Evolutionary conservation across 2,329 filamentous ascomycete genomes (phyloP).

Genomic region (Fusarium zealandicum): DNA sequence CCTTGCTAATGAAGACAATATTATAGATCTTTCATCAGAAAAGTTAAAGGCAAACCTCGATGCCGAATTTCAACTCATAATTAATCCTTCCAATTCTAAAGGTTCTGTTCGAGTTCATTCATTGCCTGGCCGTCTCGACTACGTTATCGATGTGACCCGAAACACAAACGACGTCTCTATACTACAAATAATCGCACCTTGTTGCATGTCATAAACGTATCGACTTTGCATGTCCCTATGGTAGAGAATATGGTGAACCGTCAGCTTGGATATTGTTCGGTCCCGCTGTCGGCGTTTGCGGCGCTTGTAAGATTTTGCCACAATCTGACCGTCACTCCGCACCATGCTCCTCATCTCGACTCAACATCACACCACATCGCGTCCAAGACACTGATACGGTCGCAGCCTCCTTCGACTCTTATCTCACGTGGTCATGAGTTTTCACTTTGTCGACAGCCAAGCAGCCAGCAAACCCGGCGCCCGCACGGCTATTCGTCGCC

Average conservation of each 20-base stretch:
- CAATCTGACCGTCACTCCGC: constrained; percentile 11
- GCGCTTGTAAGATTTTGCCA: constrained; percentile 16
- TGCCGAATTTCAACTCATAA: not conserved
- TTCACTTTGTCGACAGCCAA: constrained; percentile 31
- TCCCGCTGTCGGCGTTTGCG: constrained; percentile 22
- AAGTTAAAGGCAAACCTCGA: too few relatives aligned
- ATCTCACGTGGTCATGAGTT: constrained; percentile 18
- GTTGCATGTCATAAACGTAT: not conserved
- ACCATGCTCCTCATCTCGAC: not conserved
- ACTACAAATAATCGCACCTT: not conserved
- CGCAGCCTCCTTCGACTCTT: not conserved
- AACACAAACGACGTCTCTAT: not conserved
- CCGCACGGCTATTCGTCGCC: constrained; percentile 29
- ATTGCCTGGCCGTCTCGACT: not conserved
- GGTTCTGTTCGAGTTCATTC: not conserved
- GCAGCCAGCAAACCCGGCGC: constrained; percentile 4
- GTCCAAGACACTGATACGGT: not conserved
- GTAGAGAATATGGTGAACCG: not conserved
- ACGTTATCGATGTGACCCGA: not conserved
- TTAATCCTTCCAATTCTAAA: not conserved
- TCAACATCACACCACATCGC: not conserved
- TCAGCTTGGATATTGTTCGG: not conserved
- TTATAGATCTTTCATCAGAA: too few relatives aligned
- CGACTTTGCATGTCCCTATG: not conserved
- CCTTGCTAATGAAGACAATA: too few relatives aligned